phyloP scores from a whole-genome alignment of 1,284 basidiomycete species.

The Tylopilus orsonianus region DNA sequence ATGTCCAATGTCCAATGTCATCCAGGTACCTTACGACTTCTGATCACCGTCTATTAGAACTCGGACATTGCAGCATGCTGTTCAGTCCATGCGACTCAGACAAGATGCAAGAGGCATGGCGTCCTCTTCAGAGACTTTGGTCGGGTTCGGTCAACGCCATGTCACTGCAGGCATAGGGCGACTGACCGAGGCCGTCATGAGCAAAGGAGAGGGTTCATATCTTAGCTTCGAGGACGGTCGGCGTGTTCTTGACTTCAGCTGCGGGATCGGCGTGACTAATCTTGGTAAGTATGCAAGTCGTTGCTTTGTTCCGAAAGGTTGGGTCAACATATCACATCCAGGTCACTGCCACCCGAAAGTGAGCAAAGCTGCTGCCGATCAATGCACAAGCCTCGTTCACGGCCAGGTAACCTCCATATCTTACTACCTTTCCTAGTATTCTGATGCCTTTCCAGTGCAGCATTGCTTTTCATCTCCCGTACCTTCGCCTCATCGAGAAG shows the following conservation, averaged over 20 bases:
- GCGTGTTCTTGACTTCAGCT: conserved; percentile 79
- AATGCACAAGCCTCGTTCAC: conserved; percentile 81
- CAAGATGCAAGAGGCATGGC: conserved; percentile 16
- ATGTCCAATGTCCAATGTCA: conserved; percentile 18
- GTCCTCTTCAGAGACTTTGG: conserved; percentile 29
- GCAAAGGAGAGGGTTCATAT: conserved; percentile 76
- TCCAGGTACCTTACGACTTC: neutral
- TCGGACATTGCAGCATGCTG: neutral
- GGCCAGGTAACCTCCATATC: conserved; percentile 50
- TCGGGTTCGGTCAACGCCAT: conserved; percentile 57
- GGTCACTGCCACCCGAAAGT: conserved; percentile 89
- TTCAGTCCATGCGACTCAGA: neutral
- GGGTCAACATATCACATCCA: conserved; percentile 30
- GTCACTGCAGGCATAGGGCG: conserved; percentile 71
- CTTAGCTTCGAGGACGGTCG: conserved; percentile 72
- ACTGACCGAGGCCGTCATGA: conserved; percentile 71
- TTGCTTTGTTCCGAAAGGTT: neutral
- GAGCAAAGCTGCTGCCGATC: conserved; percentile 82
- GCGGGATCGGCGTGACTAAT: conserved; percentile 82
- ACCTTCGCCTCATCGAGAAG: conserved; percentile 74
- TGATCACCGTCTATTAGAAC: conserved; percentile 9
- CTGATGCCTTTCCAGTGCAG: conserved; percentile 53
- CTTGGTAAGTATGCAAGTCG: conserved; percentile 51
- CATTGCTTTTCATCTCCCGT: conserved; percentile 76
- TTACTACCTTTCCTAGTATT: conserved; percentile 1